A percentile compares a stretch with the other conserved stretches of the same genome.
These are phyloP conservation scores for Ceratocystis harringtonii DNA, from an alignment of 2,329 filamentous ascomycete species.

Conservation along the genomic window DNA sequence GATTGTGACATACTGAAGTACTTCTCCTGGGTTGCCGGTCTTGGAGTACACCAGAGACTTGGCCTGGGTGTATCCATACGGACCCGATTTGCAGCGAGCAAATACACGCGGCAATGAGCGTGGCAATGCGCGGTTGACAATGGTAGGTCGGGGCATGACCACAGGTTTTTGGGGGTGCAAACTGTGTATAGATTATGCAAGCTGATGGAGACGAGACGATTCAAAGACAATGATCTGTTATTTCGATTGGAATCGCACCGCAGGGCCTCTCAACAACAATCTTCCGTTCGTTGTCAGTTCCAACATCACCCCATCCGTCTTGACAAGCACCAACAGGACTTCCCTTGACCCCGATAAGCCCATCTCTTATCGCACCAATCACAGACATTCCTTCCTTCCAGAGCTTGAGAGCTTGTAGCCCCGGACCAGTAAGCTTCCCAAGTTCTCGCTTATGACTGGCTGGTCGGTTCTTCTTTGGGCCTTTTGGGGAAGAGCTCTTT, in stretches of 20 bases:
- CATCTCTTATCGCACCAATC: not conserved
- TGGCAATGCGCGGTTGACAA: not conserved
- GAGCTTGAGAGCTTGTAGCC: not conserved
- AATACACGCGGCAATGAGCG: conserved; percentile 18
- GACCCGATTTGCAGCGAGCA: conserved; percentile 39
- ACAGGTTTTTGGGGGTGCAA: not conserved
- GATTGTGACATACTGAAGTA: conserved; percentile 37
- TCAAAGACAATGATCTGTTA: not conserved
- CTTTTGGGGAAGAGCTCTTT: not conserved
- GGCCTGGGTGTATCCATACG: conserved; percentile 71
- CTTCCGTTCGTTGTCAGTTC: no score
- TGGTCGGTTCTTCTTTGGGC: not conserved
- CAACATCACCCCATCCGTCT: conserved; percentile 1
- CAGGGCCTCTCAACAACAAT: no score
- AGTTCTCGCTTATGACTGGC: not conserved
- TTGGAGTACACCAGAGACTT: conserved; percentile 65
- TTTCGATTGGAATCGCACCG: not conserved
- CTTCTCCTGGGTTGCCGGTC: conserved; percentile 60
- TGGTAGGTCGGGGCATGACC: conserved; percentile 4
- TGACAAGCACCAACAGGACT: not conserved
- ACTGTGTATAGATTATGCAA: conserved; percentile 19
- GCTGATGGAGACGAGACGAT: not conserved
- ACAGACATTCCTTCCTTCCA: not conserved
- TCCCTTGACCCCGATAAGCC: not conserved
- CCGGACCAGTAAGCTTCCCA: not conserved